Base-by-base conservation (phyloP, 2,329 filamentous ascomycete genomes). In the Clarireedia sp. region DNA sequence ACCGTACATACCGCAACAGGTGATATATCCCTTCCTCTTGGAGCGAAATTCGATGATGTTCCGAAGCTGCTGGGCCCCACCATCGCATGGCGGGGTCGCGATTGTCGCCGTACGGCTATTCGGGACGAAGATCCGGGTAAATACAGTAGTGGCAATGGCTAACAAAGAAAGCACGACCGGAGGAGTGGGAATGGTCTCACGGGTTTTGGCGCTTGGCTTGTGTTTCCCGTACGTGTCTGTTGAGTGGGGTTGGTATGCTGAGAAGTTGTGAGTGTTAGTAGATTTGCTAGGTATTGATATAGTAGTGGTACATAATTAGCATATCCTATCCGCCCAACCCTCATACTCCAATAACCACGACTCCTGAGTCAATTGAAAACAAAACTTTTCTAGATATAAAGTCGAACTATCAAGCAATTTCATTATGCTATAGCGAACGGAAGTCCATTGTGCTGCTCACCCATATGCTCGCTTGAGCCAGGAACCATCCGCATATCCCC, bases 1-100 rank as follows among this genome's bases (percentile, higher is more conserved):
- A 59, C 62, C 64, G 61, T 60, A 55, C 56, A 56, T 40, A 62
- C 64, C 63, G 63, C 56, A 58, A 54, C 29, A 33, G 29, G 12
- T 33, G 29, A 33, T 56, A 36, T 56, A 56, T 57, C 44, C 37
- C 46, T 56, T 55, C 59, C 51, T 46, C 29, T 53, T 58, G 24
- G 56, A 54, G 48, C 41, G 21, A 49, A 38, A 54, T 56, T 54
- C 49, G 37, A 33, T 52, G 57, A 57, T 54, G 36, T 48, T 59
- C 61, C 58, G 37, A 46, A 38, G 26, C 19, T 26, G 51, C 46
- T 46, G 23, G 16, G 53, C 57, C 61, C 61, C 61, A 54, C 62
- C 48, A 54, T 45, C 9, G 6, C 33, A 55, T 51, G 51, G 48
- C 43, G 46, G 41, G 46, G 54, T 52, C 46, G 16, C 24, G 36